These are phyloP conservation scores for Venturia pyrina DNA, from an alignment of 2,329 filamentous ascomycete genomes.

Conservation along the genomic window DNA sequence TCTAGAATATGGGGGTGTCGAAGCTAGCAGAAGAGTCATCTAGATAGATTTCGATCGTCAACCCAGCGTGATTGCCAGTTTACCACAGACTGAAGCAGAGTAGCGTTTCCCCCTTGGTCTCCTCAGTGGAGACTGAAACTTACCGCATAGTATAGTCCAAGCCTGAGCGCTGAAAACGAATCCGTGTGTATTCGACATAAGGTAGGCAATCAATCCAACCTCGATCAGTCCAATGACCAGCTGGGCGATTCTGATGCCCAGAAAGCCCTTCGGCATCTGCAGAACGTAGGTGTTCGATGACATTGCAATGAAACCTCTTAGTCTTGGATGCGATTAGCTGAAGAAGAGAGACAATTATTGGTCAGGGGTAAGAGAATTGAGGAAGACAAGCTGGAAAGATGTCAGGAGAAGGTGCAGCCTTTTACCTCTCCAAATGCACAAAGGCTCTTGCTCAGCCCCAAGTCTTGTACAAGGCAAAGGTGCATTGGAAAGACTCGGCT, in stretches of 20 bases:
- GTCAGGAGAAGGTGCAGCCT: background rate
- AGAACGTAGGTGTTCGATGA: conserved; percentile 12
- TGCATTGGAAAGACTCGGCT: background rate
- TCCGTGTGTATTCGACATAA: conserved; percentile 2
- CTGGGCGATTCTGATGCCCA: conserved; percentile 19
- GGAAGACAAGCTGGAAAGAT: background rate
- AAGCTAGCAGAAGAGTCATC: background rate
- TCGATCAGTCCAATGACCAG: conserved; percentile 35
- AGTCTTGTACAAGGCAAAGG: background rate
- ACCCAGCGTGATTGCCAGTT: too few species aligned
- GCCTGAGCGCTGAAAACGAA: conserved; percentile 17
- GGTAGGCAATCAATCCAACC: conserved; percentile 30
- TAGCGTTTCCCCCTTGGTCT: too few species aligned
- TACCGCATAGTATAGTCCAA: conserved; percentile 31
- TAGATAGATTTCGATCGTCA: too few species aligned
- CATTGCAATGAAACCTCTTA: background rate
- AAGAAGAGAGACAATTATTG: background rate
- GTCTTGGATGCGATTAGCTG: background rate
- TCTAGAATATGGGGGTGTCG: background rate
- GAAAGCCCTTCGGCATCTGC: conserved; percentile 16
- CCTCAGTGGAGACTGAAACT: background rate
- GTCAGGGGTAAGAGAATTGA: background rate
- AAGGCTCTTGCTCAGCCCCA: background rate
- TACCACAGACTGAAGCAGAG: background rate
- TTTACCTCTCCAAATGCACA: background rate